Base-by-base conservation (phyloP, 2,329 filamentous ascomycete genomes). In the Colletotrichum sp. region DNA sequence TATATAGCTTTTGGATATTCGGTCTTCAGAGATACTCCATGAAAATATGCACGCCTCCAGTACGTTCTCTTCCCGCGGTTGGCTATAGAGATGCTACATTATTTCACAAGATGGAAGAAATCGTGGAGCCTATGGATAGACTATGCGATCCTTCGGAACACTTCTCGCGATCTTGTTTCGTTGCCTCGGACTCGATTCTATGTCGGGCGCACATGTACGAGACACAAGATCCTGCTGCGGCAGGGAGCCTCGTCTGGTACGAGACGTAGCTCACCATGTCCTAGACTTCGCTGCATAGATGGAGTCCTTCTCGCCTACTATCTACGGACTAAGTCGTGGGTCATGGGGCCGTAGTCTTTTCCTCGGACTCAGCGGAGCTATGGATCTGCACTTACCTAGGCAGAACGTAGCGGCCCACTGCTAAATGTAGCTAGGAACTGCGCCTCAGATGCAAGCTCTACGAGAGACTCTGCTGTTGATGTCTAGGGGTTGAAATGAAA, bases 1-100 rank as follows among this genome's bases (percentile, higher is more conserved):
- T 48, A 65, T 65, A 65, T 43, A 65, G 18, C 15, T 28, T 65
- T 65, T n/a, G 13, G 55, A 5, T 58, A 16, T 21, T 28, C 0
- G 0, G 24, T 9, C 2, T 26, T 26, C 1, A 28, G 24, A 6
- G 15, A 2, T 3, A 58, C 1, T 18, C 5, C 16, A 21, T 13
- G 43, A 21, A 1, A 21, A 0, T 2, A 8, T 7, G 43, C 9
- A 48, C 2, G n/a, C 18, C 43, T 48, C 18, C 38, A 8, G 16
- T 9, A 10, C 3, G 30, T 0, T 30, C 30, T 30, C 30, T 30
- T 0, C 0, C 30, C 10, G 30, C 30, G 30, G 30, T 30, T 30
- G 9, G 30, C 30, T 5, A 30, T 30, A 30, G 30, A 30, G 30
- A 10, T 10, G 9, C 30, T 30, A 30, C 30, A 30, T 30, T 1